phyloP scores from a whole-genome alignment of 2,329 filamentous ascomycete genomes.

The Epichloe uncinata region DNA sequence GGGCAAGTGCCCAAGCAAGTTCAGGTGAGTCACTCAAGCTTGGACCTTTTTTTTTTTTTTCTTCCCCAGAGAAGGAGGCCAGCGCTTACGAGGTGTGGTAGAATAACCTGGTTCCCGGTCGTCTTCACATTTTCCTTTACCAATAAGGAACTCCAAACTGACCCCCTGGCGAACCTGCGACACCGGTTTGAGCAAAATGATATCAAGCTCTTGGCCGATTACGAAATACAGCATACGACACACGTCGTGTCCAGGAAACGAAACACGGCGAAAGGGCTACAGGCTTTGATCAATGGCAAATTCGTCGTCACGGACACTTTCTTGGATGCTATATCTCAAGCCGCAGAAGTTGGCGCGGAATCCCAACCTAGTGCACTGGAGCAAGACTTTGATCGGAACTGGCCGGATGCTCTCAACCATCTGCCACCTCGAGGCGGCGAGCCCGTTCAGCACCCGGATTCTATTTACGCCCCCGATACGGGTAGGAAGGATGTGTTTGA shows the following conservation, averaged over 20 bases:
- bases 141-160: conserved; percentile 53
- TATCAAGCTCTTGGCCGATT: conserved; percentile 70
- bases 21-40: conserved; percentile 31
- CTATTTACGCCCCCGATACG: conserved; percentile 59
- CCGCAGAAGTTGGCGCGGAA: conserved; percentile 36
- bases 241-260: conserved; percentile 83
- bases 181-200: conserved; percentile 68
- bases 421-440: conserved; percentile 67
- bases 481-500: conserved; percentile 61
- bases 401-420: conserved; percentile 62
- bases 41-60: no score
- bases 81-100: conserved; percentile 19
- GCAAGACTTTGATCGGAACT: conserved; percentile 61
- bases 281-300: conserved; percentile 70
- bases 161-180: conserved; percentile 49
- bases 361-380: conserved; percentile 50
- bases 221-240: conserved; percentile 57
- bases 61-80: background rate
- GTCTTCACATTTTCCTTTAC: conserved; percentile 65
- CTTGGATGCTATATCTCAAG: conserved; percentile 56
- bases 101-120: conserved; percentile 65
- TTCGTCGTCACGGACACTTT: conserved; percentile 64
- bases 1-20: conserved; percentile 53
- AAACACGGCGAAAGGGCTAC: conserved; percentile 77
- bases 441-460: conserved; percentile 51